Conservation (phyloP, 495 filamentous ascomycete genomes). For the Lasiosphaeriaceae sp. region DNA sequence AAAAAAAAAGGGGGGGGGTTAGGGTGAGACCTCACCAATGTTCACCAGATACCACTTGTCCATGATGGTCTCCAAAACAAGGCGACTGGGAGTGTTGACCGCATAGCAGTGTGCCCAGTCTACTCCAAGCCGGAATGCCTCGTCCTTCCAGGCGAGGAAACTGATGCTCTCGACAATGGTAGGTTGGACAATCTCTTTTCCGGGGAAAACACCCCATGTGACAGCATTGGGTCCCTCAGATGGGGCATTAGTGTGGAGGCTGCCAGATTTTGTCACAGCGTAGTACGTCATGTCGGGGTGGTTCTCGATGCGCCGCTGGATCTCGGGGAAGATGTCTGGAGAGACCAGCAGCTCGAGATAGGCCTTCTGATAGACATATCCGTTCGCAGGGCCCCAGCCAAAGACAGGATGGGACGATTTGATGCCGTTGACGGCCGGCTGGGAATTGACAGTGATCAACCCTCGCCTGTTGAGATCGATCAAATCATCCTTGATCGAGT, state of each 20-base stretch:
- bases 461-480: slow-evolving; percentile 80
- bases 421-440: slow-evolving; percentile 91
- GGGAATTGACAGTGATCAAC: slow-evolving; percentile 94
- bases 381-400: slow-evolving; percentile 92
- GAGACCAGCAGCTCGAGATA: slow-evolving; percentile 90
- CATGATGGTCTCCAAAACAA: slow-evolving; percentile 78
- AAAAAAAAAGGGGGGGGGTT: no score
- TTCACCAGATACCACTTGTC: slow-evolving; percentile 91
- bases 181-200: slow-evolving; percentile 97
- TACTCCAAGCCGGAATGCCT: slow-evolving; percentile 85
- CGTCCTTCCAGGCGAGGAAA: slow-evolving; percentile 99
- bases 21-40: slow-evolving; percentile 74
- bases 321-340: slow-evolving; percentile 69
- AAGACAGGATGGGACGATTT: slow-evolving; percentile 81
- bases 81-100: slow-evolving; percentile 70
- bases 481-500: slow-evolving; percentile 69
- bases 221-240: slow-evolving; percentile 90
- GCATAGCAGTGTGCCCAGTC: slow-evolving; percentile 94
- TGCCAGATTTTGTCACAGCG: slow-evolving; percentile 76
- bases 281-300: slow-evolving; percentile 88
- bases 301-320: slow-evolving; percentile 74
- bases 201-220: slow-evolving; percentile 98
- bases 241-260: slow-evolving; percentile 77
- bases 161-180: slow-evolving; percentile 98
- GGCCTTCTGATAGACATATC: slow-evolving; percentile 98